Base-by-base conservation (phyloP, 2,329 filamentous ascomycete species). In the Verticillium klebahnii region DNA sequence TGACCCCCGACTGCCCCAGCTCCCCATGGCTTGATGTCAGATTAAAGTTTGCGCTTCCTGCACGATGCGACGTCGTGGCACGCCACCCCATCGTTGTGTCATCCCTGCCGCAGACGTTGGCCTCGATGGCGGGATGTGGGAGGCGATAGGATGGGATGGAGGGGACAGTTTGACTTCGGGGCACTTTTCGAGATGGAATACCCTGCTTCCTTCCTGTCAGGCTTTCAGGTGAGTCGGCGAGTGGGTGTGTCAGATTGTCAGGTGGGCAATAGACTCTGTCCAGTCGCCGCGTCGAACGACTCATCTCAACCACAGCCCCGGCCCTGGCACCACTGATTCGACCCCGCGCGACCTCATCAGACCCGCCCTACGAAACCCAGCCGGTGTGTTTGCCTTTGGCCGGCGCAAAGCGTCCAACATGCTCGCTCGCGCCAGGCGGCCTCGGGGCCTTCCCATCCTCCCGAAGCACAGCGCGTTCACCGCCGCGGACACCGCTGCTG, bases 291-390 rank as follows among this genome's bases (percentile, higher is more conserved):
- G 19, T 17, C 31, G 55, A 12, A 19, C 55, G 9, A 23, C 14
- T 32, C 23, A 17, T 56, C 25, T 56, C 55, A 15, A 23, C 40
- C 40, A 50, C 19, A 17, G 40, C 40, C 40, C 40, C 19, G 40
- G 40, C 40, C 40, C 19, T 40, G 19, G 7, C 40, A 23, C 40
- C 40, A 50, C 40, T 50, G 7, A 50, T 50, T n/a, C 7, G 19
- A 8, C 40, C 40, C 40, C 40, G n/a, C 40, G n/a, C 40, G 40
- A 50, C 40, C 8, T 50, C 8, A 11, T 12, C 40, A 14, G 57
- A 45, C 37, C 37, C 32, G 25, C 23, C 37, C 52, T 50, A n/a
- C 56, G 60, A 62, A 62, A 56, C 60, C 37, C 55, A 52, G 19
- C 17, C 37, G 23, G 19, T 19, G 40, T 25, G 23, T 55, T 57